A percentile compares a stretch with the other conserved stretches of the same genome.
phyloP scores from a whole-genome alignment of 345 rosid genomes.

The Schrenkiella parvula region DNA sequence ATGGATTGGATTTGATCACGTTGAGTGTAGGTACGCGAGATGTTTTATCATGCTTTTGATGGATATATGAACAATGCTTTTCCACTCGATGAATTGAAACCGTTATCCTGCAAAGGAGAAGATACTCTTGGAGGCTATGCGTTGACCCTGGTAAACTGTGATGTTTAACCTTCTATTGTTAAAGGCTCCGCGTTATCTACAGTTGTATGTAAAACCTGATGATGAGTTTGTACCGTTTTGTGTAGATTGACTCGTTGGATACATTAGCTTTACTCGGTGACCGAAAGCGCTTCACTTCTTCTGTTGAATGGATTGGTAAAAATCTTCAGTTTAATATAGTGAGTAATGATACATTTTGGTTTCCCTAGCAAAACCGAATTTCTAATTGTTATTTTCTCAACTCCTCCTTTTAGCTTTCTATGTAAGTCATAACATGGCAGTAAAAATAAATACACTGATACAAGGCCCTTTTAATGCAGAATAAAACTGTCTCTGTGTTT shows the following conservation, averaged over 20 bases:
- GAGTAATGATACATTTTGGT: constrained; percentile 47
- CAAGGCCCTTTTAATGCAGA: constrained; percentile 43
- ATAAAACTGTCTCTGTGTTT: constrained; percentile 88
- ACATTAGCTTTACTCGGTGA: constrained; percentile 90
- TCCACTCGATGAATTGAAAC: constrained; percentile 88
- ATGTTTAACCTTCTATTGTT: background rate
- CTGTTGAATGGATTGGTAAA: constrained; percentile 97
- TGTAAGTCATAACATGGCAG: background rate
- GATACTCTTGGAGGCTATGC: constrained; percentile 96
- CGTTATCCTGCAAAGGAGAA: constrained; percentile 88
- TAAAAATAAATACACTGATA: background rate
- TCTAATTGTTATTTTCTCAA: background rate
- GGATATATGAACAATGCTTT: constrained; percentile 97
- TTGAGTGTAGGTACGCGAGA: constrained; percentile 69
- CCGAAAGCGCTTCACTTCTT: constrained; percentile 58
- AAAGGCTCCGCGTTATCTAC: background rate
- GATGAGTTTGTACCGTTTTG: constrained; percentile 1
- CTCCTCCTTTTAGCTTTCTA: background rate
- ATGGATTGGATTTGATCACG: background rate
- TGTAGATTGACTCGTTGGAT: constrained; percentile 87
- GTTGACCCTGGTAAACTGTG: constrained; percentile 63
- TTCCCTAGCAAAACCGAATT: constrained; percentile 11
- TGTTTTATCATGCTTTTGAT: constrained; percentile 97
- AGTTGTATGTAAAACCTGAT: constrained; percentile 11
- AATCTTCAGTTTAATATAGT: constrained; percentile 92